Percentiles rank a stretch among this genome's conserved stretches.
Conservation (phyloP, 2,329 filamentous ascomycete genomes). For the Ceratocystis lukuohia region DNA sequence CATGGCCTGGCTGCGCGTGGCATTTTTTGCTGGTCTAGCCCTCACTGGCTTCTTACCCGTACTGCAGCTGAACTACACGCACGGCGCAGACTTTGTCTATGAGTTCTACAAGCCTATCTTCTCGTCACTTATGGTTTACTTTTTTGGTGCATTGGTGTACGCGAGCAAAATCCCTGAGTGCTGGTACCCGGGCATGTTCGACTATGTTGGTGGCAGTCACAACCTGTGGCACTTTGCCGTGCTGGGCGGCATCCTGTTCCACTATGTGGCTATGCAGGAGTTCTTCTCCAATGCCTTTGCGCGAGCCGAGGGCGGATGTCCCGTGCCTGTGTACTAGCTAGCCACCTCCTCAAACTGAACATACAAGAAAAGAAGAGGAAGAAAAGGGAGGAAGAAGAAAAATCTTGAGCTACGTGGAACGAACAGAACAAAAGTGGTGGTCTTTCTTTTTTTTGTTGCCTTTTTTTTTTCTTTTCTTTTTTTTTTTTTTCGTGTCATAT, state of each 20-base stretch:
- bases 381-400: constrained; percentile 5
- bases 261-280: constrained; percentile 90
- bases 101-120: constrained; percentile 80
- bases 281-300: constrained; percentile 73
- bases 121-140: constrained; percentile 78
- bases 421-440: constrained; percentile 6
- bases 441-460: not conserved
- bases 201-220: constrained; percentile 89
- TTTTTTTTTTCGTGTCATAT: not conserved
- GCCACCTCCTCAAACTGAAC: not conserved
- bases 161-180: constrained; percentile 85
- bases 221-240: constrained; percentile 97
- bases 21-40: constrained; percentile 79
- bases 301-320: constrained; percentile 49
- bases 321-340: constrained; percentile 33
- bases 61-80: constrained; percentile 64
- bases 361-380: not conserved
- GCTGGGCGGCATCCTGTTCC: constrained; percentile 88
- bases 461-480: not conserved
- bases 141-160: constrained; percentile 73
- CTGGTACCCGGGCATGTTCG: constrained; percentile 85
- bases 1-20: constrained; percentile 84
- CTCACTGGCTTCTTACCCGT: constrained; percentile 82
- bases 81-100: constrained; percentile 66
- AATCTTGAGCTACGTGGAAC: not conserved